Base-by-base conservation (phyloP, 768 basidiomycete species). In the Amanita rimosa region DNA sequence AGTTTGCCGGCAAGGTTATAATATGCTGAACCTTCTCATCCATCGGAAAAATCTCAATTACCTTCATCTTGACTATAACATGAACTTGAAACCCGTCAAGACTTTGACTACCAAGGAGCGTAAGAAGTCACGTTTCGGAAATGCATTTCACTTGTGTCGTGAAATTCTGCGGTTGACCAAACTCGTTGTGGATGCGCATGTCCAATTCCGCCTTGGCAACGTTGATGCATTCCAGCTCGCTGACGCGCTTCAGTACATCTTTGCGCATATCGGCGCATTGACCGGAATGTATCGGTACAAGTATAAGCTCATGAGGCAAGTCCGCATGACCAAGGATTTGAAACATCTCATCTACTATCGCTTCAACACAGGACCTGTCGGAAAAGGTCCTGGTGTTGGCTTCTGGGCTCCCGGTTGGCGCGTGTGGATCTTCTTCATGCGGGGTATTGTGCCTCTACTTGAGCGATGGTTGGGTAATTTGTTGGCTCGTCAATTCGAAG, bases 351-450 rank as follows among this genome's bases (percentile, higher is more conserved):
- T 96, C 67, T 95, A 95, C 72, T 95, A 95, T 61, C 89, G 93
- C 52, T 99, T 99, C 79, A 99, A 99, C 72, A 98, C 96, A 36
- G 96, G 96, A 53, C 96, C 96, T 53, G 96, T 99, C 43, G 96
- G 96, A 19, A 99, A 99, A 65, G 96, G 96, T 56, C 96, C 96
- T 43, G 96, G 96, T 56, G 91, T 89, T 60, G 96, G 96, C 50
- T 98, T 99, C 75, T 99, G 96, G 96, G 93, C 94, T 43, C 96
- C 96, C 29, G 96, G 96, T 33, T 99, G 96, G 96, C 78, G 96
- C 49, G 96, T 99, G 16, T 99, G 96, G 96, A 68, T 99, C 49
- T 99, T 98, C 74, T 99, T 99, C 76, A 88, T 99, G 83, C 83
- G 96, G 50, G 96, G 96, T 49, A 98, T 99, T 56, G 95, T 98